These are phyloP conservation scores for Mitragyna speciosa DNA, from an alignment of 257 asterid species.

Conservation along the genomic window DNA sequence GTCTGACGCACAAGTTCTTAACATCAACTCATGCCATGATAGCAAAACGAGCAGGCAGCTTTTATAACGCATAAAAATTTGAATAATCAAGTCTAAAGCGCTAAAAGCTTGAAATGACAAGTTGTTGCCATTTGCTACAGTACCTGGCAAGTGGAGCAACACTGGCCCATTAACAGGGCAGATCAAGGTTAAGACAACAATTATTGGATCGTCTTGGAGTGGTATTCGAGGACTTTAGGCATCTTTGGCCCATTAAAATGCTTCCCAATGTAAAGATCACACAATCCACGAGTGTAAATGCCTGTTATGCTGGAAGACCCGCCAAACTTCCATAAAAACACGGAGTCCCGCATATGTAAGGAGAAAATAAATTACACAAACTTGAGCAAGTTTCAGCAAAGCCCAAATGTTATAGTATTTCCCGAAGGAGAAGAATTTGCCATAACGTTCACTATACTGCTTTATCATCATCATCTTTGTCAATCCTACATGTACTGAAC, in stretches of 20 bases:
- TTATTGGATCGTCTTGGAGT: background rate
- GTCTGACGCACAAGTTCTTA: no score
- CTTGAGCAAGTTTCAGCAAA: background rate
- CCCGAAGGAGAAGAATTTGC: background rate
- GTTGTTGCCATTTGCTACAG: background rate
- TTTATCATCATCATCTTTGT: slow-evolving; percentile 26
- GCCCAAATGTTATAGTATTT: background rate
- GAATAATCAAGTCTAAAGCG: background rate
- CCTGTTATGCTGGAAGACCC: background rate
- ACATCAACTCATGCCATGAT: no score
- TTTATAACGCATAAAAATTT: background rate
- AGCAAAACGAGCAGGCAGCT: background rate
- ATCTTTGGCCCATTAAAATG: background rate
- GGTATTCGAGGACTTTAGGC: background rate
- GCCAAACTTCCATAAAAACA: background rate
- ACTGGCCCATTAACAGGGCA: background rate
- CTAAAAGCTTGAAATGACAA: background rate
- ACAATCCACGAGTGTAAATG: background rate
- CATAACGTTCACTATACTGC: background rate
- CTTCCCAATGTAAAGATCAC: background rate
- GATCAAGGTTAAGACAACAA: background rate
- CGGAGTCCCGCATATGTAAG: background rate
- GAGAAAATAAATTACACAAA: background rate
- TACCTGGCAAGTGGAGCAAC: background rate
- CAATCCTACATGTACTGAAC: background rate